A percentile compares a stretch with the other conserved stretches of the same genome.
These are phyloP conservation scores for Solanum gandarillasii DNA, from an alignment of 257 asterid species.

Conservation along the genomic window DNA sequence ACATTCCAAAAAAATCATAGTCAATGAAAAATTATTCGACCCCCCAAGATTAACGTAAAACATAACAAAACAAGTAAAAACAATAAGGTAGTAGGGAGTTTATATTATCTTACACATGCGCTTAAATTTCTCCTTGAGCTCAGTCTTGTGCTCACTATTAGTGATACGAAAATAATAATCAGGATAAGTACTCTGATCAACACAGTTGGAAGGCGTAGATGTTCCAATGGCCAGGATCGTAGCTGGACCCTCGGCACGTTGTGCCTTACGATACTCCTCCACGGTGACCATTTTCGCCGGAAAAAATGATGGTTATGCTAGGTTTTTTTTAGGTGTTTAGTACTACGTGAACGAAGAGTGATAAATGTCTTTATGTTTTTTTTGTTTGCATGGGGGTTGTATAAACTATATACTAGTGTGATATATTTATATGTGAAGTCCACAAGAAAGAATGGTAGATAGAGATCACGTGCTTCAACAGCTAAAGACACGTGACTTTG, in stretches of 20 bases:
- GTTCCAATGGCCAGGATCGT: conserved; percentile 67
- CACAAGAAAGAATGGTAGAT: not conserved
- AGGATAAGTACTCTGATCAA: conserved; percentile 54
- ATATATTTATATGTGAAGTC: not conserved
- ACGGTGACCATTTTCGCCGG: conserved; percentile 39
- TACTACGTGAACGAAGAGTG: not conserved
- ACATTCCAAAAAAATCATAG: not conserved
- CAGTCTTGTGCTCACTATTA: conserved; percentile 49
- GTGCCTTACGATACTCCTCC: conserved; percentile 54
- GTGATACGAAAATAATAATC: conserved; percentile 73
- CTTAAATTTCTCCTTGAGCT: conserved; percentile 53
- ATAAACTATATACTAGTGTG: not conserved
- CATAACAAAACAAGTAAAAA: not conserved
- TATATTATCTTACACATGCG: conserved; percentile 55
- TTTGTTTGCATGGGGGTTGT: not conserved
- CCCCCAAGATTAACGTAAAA: not conserved
- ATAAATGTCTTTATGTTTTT: not conserved
- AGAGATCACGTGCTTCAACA: not conserved
- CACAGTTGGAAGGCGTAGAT: conserved; percentile 54
- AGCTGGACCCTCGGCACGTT: conserved; percentile 77
- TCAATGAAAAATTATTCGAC: not conserved
- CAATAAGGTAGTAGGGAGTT: not conserved
- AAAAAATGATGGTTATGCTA: not conserved
- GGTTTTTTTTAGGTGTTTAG: not conserved
- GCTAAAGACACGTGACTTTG: not conserved